These are phyloP conservation scores for Stachybotrys chartarum DNA, from an alignment of 2,329 filamentous ascomycete species.

Conservation along the genomic window DNA sequence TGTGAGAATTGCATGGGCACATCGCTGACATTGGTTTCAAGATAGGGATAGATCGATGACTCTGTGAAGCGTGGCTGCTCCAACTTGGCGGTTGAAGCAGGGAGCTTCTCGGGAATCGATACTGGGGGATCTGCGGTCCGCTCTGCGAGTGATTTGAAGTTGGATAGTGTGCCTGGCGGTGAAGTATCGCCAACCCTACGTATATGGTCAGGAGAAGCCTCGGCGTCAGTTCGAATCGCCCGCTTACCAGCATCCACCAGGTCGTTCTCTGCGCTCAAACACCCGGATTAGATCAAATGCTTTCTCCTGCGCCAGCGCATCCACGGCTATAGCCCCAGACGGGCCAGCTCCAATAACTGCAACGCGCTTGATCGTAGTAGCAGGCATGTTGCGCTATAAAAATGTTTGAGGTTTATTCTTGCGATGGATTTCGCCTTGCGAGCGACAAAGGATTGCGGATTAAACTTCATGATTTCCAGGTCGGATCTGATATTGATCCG, in stretches of 20 bases:
- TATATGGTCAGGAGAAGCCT: neutral
- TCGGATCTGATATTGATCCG: too few species aligned
- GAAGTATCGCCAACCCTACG: constrained; percentile 34
- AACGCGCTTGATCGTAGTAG: constrained; percentile 27
- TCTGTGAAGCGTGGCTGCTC: constrained; percentile 44
- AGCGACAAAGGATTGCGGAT: neutral
- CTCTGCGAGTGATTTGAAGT: constrained; percentile 37
- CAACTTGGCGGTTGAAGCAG: constrained; percentile 33
- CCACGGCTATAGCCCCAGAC: constrained; percentile 51
- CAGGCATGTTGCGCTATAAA: constrained; percentile 3
- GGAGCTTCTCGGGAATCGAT: constrained; percentile 37
- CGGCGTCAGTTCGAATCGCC: neutral
- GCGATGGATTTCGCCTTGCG: neutral
- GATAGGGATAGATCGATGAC: constrained; percentile 52
- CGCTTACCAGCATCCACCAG: constrained; percentile 54
- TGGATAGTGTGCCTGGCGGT: constrained; percentile 31
- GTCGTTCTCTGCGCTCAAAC: constrained; percentile 52
- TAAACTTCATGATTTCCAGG: too few species aligned
- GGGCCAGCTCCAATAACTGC: constrained; percentile 57
- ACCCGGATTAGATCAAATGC: constrained; percentile 52
- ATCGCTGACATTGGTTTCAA: constrained; percentile 59
- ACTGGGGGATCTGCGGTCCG: constrained; percentile 43
- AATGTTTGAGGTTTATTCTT: neutral
- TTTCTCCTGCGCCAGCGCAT: constrained; percentile 52
- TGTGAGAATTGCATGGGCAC: constrained; percentile 54